A percentile compares a stretch with the other conserved stretches of the same genome.
Conservation (phyloP, 352 stramenopile species). For the Saprolegnia diclina region DNA sequence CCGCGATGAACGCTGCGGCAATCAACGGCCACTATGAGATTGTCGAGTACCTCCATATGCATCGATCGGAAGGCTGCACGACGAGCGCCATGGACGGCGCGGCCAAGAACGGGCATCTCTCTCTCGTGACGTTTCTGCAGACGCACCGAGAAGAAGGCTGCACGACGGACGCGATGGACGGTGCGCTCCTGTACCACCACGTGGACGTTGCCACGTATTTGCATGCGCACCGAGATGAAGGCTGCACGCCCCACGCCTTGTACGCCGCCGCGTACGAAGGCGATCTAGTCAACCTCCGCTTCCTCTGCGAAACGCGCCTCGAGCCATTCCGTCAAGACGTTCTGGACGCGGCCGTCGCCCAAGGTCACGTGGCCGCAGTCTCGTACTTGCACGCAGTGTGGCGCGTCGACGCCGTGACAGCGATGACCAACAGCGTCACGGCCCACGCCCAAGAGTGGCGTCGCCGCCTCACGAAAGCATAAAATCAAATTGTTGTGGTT, state of each 20-base stretch:
- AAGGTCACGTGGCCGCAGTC: background rate
- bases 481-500: background rate
- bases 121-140: constrained; percentile 18
- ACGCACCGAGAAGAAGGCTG: constrained; percentile 17
- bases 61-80: constrained; percentile 19
- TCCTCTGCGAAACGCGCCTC: background rate
- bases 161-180: constrained; percentile 39
- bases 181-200: constrained; percentile 35
- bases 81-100: constrained; percentile 15
- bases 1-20: constrained; percentile 17
- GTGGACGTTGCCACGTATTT: constrained; percentile 47
- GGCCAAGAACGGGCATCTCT: background rate
- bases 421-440: background rate
- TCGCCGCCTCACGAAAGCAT: no score
- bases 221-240: constrained; percentile 35
- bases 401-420: background rate
- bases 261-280: constrained; percentile 9
- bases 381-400: background rate
- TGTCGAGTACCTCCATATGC: constrained; percentile 15
- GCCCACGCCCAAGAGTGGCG: no score
- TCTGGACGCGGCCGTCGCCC: background rate
- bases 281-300: background rate
- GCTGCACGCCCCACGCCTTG: constrained; percentile 31
- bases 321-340: background rate
- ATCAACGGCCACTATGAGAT: constrained; percentile 5